Base-by-base conservation (phyloP, 78 protist genomes). In the Ministeria vibrans region DNA sequence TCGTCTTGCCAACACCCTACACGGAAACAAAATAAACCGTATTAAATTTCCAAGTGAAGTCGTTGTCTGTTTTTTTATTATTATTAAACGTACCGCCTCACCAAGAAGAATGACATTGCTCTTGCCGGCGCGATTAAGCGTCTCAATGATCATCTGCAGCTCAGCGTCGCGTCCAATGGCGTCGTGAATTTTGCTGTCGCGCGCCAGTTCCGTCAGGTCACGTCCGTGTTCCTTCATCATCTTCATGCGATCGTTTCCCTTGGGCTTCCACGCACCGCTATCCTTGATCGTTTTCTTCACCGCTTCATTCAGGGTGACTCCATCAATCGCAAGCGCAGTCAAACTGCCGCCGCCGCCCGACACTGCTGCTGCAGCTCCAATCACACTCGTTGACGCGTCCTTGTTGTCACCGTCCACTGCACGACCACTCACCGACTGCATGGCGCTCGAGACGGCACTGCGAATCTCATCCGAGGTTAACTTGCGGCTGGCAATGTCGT, bases 121-220 rank as follows among this genome's bases (percentile, higher is more conserved):
- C 92, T 97, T 97, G 4, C 97, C 88, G 39, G 99, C 83, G n/a
- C 98, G 78, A 39, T 82, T 77, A 44, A 90, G 87, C 0, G 85
- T 83, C 76, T 88, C 93, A 5, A 96, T 82, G 23, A 86, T 84
- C 25, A 98, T 49, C 7, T 99, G 82, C 59, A 97, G 92, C 85
- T 96, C 99, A 13, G 94, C 98, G 71, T 96, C 98, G 27, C 99
- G 80, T 61, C 94, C 99, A 55, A 98, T 94, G 77, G 96, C 99
- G 2, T 99, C 98, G 89, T 98, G 99, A 5, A 97, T 89, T 75
- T 91, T 83, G 41, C 98, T 98, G 13, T 80, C 81, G 45, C 77
- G 86, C 7, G 99, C 99, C 25, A 23, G 75, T 49, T 64, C 75
- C 4, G 70, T 68, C 45, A 96, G 79, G 77, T 96, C 96, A 42